Conservation (phyloP, 2,329 filamentous ascomycete genomes). For the Diaporthe longicolla region DNA sequence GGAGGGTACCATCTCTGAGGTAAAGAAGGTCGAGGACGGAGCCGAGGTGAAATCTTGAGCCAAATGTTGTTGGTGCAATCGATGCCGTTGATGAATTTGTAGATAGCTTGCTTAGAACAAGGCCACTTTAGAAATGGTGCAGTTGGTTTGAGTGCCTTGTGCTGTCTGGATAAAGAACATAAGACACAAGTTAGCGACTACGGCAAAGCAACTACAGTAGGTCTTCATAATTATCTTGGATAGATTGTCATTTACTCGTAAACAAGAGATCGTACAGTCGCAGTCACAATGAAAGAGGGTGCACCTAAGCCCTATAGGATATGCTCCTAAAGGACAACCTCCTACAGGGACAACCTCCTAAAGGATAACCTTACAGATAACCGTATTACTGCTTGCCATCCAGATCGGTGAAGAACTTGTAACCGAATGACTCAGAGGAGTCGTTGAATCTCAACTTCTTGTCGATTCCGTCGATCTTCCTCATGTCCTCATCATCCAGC, state of each 20-base stretch:
- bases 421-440: no score
- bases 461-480: no score
- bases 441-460: no score
- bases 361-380: no score
- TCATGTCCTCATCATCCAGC: no score
- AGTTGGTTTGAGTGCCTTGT: no score
- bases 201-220: not conserved
- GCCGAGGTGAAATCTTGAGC: not conserved
- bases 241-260: not conserved
- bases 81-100: not conserved
- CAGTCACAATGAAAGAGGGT: no score
- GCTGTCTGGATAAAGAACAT: not conserved
- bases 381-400: no score
- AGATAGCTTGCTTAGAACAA: not conserved
- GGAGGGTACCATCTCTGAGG: constrained; percentile 12
- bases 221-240: not conserved
- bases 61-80: not conserved
- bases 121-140: not conserved
- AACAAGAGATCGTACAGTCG: not conserved
- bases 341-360: no score
- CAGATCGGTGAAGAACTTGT: no score
- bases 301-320: no score
- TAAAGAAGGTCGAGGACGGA: not conserved
- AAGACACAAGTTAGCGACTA: not conserved
- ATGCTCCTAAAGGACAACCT: no score